Base-by-base conservation (phyloP, 75 land plant genomes). In the Pinus tabuliformis region DNA sequence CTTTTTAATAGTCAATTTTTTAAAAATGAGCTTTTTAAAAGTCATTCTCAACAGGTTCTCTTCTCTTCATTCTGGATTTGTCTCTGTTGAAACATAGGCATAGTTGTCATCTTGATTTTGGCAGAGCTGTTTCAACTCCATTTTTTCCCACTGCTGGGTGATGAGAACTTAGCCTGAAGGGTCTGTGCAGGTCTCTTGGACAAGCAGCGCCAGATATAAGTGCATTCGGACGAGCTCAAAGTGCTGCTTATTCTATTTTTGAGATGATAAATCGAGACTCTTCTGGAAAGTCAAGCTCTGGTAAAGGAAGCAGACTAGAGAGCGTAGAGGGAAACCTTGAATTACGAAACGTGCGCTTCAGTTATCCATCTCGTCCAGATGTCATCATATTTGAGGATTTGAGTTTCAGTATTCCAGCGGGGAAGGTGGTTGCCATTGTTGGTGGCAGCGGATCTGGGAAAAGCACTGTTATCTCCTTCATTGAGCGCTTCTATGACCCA, bases 371-470 rank as follows among this genome's bases (percentile, higher is more conserved):
- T 56, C 91, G 99, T 28, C 99, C 96, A 21, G 90, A 95, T 49
- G 84, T 87, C 1, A 6, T 78, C 42, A 86, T 96, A 58, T 93
- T 96, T 54, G 72, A 90, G 59, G 82, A 86, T 61, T 79, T 96
- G 42, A 58, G 73, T n/a, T 81, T 96, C 3, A 77, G 83, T 20
- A 86, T 96, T 24, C 90, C 93, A 20, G 72, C 95, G 5, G 98
- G 93, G 14, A 94, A 94, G 80, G 83, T 87, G 20, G 83, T 94
- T 15, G 99, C 99, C n/a, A 82, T 96, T 61, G 97, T 96, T 0
- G 99, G 99, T 7, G 91, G 88, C 26, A 94, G 95, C 80, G 99
- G 99, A 1, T 94, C 97, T 18, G 99, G 99, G 49, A 96, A 96
- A 84, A 92, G 93, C 81, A 94, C 98, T 1, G 85, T 94, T 9